A percentile compares a stretch with the other conserved stretches of the same genome.
These are phyloP conservation scores for Coniochaeta sp. DNA, from an alignment of 2,329 filamentous ascomycete species.

Conservation along the genomic window DNA sequence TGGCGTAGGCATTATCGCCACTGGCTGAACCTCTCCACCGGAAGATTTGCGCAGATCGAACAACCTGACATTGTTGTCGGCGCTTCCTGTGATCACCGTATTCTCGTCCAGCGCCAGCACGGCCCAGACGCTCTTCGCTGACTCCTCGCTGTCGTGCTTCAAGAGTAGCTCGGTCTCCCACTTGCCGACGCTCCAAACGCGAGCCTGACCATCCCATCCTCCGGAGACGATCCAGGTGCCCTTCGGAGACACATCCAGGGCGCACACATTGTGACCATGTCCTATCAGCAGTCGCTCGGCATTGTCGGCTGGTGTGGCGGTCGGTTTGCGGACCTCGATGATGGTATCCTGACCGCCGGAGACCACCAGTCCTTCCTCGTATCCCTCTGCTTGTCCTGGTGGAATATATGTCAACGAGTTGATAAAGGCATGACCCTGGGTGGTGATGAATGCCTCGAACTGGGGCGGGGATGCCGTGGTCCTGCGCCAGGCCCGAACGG, in stretches of 20 bases:
- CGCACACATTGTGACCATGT: conserved; percentile 81
- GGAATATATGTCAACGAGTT: conserved; percentile 76
- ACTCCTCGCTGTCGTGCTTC: conserved; percentile 61
- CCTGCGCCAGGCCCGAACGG: conserved; percentile 79
- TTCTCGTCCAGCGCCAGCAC: conserved; percentile 75
- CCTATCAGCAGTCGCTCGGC: conserved; percentile 82
- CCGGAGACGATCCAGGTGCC: conserved; percentile 78
- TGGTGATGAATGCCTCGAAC: conserved; percentile 73
- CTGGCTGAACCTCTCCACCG: conserved; percentile 42
- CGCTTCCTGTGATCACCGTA: conserved; percentile 83
- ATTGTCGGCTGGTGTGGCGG: conserved; percentile 60
- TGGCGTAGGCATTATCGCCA: conserved; percentile 54
- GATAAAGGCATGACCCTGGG: conserved; percentile 77
- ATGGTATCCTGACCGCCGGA: conserved; percentile 89
- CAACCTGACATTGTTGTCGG: conserved; percentile 82
- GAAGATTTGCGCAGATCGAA: conserved; percentile 65
- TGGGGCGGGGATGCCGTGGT: conserved; percentile 49
- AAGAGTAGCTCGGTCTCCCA: conserved; percentile 74
- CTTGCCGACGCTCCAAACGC: conserved; percentile 74
- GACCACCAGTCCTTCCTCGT: conserved; percentile 73
- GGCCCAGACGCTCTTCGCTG: conserved; percentile 68
- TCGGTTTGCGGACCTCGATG: conserved; percentile 78
- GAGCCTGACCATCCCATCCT: conserved; percentile 85
- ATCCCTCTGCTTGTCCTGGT: conserved; percentile 55
- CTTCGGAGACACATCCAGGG: conserved; percentile 69